Conservation (phyloP, 192 early-diverging fungal genomes). For the Podila verticillata region DNA sequence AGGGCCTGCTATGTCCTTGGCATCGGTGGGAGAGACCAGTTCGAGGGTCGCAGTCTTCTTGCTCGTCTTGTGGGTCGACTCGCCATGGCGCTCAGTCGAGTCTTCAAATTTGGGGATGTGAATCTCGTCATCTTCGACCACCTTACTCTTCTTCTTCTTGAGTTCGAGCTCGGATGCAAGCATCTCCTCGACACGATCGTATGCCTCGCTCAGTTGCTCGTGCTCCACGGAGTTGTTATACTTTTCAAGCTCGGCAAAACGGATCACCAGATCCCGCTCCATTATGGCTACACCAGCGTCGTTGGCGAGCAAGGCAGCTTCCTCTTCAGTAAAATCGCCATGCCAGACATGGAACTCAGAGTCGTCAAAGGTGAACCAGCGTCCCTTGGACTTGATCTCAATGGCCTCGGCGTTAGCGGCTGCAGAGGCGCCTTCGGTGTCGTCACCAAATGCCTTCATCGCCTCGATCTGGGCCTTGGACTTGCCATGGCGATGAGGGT, state of each 20-base stretch:
- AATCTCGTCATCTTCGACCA: neutral
- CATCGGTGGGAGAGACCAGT: slow-evolving; percentile 6
- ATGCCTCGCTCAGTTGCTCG: slow-evolving; percentile 23
- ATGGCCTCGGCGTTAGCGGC: neutral
- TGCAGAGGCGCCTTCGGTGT: neutral
- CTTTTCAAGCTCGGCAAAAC: slow-evolving; percentile 29
- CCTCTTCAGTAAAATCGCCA: slow-evolving; percentile 43
- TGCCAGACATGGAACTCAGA: slow-evolving; percentile 46
- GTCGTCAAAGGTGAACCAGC: slow-evolving; percentile 49
- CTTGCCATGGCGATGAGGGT: slow-evolving; percentile 12
- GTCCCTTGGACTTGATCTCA: slow-evolving; percentile 42
- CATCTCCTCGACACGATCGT: slow-evolving; percentile 12
- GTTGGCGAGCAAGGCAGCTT: slow-evolving; percentile 21
- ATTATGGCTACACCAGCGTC: slow-evolving; percentile 51
- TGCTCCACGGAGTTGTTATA: slow-evolving; percentile 7
- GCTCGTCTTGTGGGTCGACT: neutral
- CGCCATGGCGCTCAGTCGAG: neutral
- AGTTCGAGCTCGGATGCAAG: neutral
- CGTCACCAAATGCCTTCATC: neutral
- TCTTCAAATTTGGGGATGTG: slow-evolving; percentile 21
- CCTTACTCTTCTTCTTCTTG: slow-evolving; percentile 3
- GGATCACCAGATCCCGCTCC: slow-evolving; percentile 54
- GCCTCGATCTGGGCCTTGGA: slow-evolving; percentile 39
- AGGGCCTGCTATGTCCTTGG: slow-evolving; percentile 14
- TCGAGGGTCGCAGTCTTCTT: slow-evolving; percentile 24